Percentiles rank a stretch among this genome's conserved stretches.
phyloP scores from a whole-genome alignment of 2,329 filamentous ascomycete species.

The Allantophomopsis cytisporea region DNA sequence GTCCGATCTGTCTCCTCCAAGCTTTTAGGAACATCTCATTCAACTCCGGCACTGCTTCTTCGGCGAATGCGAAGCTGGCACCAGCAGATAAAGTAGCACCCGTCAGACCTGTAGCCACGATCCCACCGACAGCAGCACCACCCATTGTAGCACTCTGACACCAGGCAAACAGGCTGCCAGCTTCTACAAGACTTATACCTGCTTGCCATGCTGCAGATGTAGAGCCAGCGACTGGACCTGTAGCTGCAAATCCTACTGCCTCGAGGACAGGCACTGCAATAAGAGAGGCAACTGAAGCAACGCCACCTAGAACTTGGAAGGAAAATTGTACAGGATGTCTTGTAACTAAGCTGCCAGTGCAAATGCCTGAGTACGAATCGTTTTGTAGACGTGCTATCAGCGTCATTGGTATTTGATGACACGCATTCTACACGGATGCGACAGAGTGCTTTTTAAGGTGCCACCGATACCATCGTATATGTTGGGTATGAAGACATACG shows the following conservation, averaged over 20 bases:
- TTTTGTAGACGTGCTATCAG: no score
- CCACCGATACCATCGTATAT: no score
- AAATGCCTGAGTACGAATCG: no score
- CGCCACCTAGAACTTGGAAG: conserved; percentile 3
- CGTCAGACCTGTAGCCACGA: conserved; percentile 7
- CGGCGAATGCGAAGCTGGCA: conserved; percentile 3
- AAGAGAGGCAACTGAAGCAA: conserved; percentile 3
- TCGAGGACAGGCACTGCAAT: conserved; percentile 8
- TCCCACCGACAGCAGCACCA: conserved; percentile 11
- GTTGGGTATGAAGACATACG: no score
- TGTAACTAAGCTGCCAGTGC: conserved; percentile 3
- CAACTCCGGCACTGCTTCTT: conserved; percentile 1
- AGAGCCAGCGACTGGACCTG: conserved; percentile 10
- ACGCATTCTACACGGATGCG: no score
- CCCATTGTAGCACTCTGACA: conserved; percentile 16
- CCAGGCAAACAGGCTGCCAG: conserved; percentile 16
- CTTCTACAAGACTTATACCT: conserved; percentile 12
- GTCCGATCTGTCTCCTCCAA: conserved; percentile 6
- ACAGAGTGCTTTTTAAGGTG: no score
- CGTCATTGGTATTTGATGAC: no score
- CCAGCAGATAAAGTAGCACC: conserved; percentile 5
- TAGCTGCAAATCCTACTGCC: conserved; percentile 10
- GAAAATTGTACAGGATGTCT: conserved; percentile 5
- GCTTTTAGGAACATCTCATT: conserved; percentile 6
- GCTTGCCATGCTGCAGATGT: conserved; percentile 14